Conservation (phyloP, 2,329 filamentous ascomycete species). For the Colletotrichum higginsianum region DNA sequence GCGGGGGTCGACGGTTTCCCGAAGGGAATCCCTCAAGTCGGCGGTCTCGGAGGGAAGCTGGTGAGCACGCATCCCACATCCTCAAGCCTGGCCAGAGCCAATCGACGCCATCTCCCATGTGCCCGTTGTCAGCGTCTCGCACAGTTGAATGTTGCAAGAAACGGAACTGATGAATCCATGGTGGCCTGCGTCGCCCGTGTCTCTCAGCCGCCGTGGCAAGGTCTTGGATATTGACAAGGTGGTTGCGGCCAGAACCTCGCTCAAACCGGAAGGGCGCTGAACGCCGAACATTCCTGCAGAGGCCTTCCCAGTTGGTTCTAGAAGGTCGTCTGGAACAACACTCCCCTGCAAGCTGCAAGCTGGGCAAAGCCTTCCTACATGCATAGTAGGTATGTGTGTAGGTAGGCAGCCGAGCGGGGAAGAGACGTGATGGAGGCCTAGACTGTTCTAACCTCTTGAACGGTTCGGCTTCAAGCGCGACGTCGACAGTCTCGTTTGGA, state of each 20-base stretch:
- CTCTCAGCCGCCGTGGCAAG: conserved; percentile 3
- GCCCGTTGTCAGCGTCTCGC: neutral
- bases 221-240: neutral
- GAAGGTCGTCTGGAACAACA: conserved; percentile 37
- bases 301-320: conserved; percentile 25
- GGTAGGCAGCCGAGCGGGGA: conserved; percentile 21
- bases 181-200: neutral
- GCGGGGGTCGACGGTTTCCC: conserved; percentile 24
- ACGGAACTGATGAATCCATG: neutral
- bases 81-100: conserved; percentile 9
- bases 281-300: conserved; percentile 9
- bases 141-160: neutral
- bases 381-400: too few relatives aligned
- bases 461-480: neutral
- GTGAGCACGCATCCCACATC: conserved; percentile 23
- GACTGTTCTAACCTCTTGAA: neutral
- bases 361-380: conserved; percentile 15
- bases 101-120: conserved; percentile 4
- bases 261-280: conserved; percentile 11
- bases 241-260: conserved; percentile 20
- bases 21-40: conserved; percentile 19
- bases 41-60: conserved; percentile 33
- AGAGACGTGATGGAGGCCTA: neutral
- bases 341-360: conserved; percentile 14
- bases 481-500: neutral